phyloP scores from a whole-genome alignment of 2,329 filamentous ascomycete species.

The Penicillium sp. region DNA sequence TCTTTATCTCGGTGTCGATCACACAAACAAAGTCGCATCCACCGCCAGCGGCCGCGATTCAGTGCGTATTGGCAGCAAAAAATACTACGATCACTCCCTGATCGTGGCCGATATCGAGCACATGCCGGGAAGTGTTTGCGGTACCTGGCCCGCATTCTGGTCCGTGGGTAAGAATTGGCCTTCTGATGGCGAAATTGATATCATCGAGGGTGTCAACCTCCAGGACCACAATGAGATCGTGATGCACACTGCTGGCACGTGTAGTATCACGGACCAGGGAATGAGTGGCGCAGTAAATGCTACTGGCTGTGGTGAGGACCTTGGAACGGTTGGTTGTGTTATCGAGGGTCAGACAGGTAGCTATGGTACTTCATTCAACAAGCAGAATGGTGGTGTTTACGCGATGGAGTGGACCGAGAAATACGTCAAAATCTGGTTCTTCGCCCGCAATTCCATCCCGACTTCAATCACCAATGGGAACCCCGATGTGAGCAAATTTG shows the following conservation, averaged over 20 bases:
- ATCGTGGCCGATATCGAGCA: conserved; percentile 50
- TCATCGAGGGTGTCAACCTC: conserved; percentile 53
- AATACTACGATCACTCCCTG: conserved; percentile 46
- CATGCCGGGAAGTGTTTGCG: conserved; percentile 49
- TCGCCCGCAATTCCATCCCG: conserved; percentile 46
- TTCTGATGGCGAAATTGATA: conserved; percentile 49
- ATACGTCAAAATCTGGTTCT: conserved; percentile 54
- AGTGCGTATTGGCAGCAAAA: conserved; percentile 46
- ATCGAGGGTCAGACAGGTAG: conserved; percentile 39
- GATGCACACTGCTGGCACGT: conserved; percentile 49
- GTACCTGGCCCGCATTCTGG: conserved; percentile 54
- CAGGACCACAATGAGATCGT: conserved; percentile 47
- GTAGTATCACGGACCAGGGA: conserved; percentile 43
- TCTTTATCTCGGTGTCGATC: conserved; percentile 48
- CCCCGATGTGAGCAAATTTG: conserved; percentile 49
- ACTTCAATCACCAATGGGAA: conserved; percentile 42
- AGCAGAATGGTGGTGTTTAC: conserved; percentile 48
- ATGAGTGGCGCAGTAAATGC: conserved; percentile 52
- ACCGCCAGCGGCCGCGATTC: conserved; percentile 43
- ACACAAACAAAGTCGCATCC: conserved; percentile 34
- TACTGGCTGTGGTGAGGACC: conserved; percentile 48
- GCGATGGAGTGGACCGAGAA: conserved; percentile 49
- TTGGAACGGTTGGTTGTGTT: conserved; percentile 40
- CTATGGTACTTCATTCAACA: conserved; percentile 57
- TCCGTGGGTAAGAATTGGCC: conserved; percentile 44